Percentiles rank a stretch among this genome's conserved stretches.
phyloP scores from a whole-genome alignment of 129 eudicot genomes.

The Solidago caesia region DNA sequence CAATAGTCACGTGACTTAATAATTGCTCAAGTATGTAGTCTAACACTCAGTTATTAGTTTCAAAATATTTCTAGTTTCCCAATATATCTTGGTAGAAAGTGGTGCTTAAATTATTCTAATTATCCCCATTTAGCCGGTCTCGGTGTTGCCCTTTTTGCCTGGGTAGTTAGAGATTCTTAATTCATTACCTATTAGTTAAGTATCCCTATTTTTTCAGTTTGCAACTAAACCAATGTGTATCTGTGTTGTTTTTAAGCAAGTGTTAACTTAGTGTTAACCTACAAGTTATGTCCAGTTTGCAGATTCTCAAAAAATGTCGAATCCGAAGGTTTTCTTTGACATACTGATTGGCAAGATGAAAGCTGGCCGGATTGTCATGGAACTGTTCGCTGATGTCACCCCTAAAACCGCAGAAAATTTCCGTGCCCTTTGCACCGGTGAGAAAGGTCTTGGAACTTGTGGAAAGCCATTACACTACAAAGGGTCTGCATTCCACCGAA shows the following conservation, averaged over 20 bases:
- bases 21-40: too few relatives aligned
- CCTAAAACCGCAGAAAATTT: constrained; percentile 93
- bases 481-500: constrained; percentile 82
- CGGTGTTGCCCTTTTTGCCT: too few relatives aligned
- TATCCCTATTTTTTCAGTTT: neutral
- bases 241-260: neutral
- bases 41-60: too few relatives aligned
- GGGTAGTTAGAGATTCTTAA: too few relatives aligned
- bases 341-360: constrained; percentile 61
- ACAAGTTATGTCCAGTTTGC: neutral
- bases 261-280: neutral
- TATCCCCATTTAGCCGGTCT: too few relatives aligned
- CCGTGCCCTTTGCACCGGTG: constrained; percentile 97
- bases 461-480: constrained; percentile 90
- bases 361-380: constrained; percentile 80
- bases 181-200: neutral
- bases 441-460: constrained; percentile 70
- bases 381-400: constrained; percentile 63
- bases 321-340: constrained; percentile 94
- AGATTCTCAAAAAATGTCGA: constrained; percentile 44
- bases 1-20: too few relatives aligned
- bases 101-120: too few relatives aligned
- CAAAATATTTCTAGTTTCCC: too few relatives aligned
- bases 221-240: neutral
- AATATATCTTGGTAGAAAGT: too few relatives aligned